Base-by-base conservation (phyloP, 192 early-diverging fungal genomes). In the Thamnidium elegans region DNA sequence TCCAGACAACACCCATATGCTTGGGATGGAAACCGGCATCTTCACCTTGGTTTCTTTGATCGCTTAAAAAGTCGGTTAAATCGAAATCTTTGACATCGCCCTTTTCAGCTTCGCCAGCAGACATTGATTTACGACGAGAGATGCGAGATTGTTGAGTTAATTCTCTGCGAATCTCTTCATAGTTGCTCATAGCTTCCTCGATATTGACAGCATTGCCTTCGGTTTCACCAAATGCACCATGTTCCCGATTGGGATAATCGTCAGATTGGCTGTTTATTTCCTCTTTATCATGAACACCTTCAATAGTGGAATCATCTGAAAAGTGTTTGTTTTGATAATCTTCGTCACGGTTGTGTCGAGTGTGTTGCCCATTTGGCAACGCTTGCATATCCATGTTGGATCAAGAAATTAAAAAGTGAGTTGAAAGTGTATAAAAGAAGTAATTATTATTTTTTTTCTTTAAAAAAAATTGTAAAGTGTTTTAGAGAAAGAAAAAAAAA, bases 1-100 rank as follows among this genome's bases (percentile, higher is more conserved):
- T 76, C 80, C 77, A 79, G 46, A 75, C 54, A 13, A 79, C 58
- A 44, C 80, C 78, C 51, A 82, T 68, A 30, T 75, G 58, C 43
- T 77, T 72, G 13, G 58, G 69, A 55, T 82, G 72, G 64, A 79
- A 79, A 4, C 78, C 80, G 9, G 73, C 75, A 19, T 39, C 63
- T 11, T 59, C 58, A 21, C 55, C 39, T 39, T 68, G 58, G 8
- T 67, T 44, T 21, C 59, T 68, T 32, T 69, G 75, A 2, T 73
- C 65, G 34, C 62, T 67, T 0, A 77, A 53, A 39, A 77, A 63
- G 3, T 69, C 65, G 3, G 78, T 77, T 46, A 80, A 47, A 55
- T 80, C 78, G 55, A 80, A 80, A 50, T 80, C 78, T 6, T 21
- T 21, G 6, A 52, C 9, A 14, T 30, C 62, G 6, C 62, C 62